Percentiles rank a stretch among this genome's conserved stretches.
Evolutionary conservation across 1,139 yeast species (phyloP).

Genomic region (Geotrichum histeridarum): DNA sequence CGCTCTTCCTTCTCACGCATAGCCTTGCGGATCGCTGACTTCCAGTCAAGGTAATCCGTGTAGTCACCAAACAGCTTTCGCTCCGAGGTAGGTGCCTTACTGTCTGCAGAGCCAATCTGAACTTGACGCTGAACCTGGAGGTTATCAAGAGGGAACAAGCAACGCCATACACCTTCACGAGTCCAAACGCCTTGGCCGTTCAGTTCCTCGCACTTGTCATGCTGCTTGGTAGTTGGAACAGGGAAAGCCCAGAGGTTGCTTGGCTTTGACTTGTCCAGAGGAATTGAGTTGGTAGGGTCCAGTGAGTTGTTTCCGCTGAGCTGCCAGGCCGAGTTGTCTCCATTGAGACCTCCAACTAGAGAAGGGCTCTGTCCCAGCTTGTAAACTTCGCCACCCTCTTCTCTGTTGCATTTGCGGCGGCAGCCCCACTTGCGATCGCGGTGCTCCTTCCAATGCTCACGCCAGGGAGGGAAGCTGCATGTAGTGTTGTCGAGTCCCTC

Average conservation of each 20-base stretch:
- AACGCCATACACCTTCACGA: slow-evolving; percentile 73
- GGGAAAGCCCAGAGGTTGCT: slow-evolving; percentile 45
- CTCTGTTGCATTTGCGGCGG: neutral
- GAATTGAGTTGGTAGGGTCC: neutral
- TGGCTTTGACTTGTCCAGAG: slow-evolving; percentile 16
- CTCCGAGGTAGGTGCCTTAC: neutral
- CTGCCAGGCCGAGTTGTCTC: neutral
- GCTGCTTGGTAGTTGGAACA: slow-evolving; percentile 57
- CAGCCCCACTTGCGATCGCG: neutral
- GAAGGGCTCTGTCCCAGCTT: neutral
- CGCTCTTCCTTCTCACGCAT: slow-evolving; percentile 1
- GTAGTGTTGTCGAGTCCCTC: slow-evolving; percentile 8
- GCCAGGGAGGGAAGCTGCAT: slow-evolving; percentile 3
- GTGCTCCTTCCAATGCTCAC: neutral
- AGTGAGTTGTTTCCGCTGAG: neutral
- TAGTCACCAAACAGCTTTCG: slow-evolving; percentile 16
- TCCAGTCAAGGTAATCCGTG: slow-evolving; percentile 18
- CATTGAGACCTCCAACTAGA: neutral
- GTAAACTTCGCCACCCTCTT: neutral
- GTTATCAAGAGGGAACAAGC: slow-evolving; percentile 58
- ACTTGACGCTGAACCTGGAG: neutral
- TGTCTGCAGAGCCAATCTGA: neutral
- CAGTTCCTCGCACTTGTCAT: slow-evolving; percentile 55
- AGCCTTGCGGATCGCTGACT: slow-evolving; percentile 13
- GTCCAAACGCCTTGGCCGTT: slow-evolving; percentile 79